Evolutionary conservation across 805 yeast genomes (phyloP).

Genomic region (Saccharomycopsis sp.): DNA sequence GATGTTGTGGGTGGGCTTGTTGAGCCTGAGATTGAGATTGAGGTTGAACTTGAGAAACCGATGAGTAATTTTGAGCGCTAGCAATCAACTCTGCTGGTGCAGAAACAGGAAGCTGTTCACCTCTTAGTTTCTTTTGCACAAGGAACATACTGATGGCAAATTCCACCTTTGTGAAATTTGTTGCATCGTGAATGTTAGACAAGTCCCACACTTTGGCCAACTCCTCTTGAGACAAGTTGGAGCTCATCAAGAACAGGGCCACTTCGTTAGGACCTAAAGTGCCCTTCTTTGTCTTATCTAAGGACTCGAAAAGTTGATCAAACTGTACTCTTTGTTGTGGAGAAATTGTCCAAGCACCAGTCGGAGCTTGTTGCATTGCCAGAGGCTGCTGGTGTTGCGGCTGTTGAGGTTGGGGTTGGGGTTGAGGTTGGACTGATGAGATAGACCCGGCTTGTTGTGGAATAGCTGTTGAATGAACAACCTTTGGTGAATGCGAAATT

Average conservation of each 20-base stretch:
- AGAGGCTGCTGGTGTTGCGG: no score
- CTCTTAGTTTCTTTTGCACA: conserved; percentile 76
- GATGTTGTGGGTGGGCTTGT: no score
- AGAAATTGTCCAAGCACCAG: conserved; percentile 52
- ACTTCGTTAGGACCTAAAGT: conserved; percentile 67
- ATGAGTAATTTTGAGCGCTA: conserved; percentile 27
- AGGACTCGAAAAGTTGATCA: conserved; percentile 66
- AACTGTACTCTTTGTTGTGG: conserved; percentile 66
- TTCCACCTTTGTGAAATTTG: conserved; percentile 69
- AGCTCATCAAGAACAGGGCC: conserved; percentile 81
- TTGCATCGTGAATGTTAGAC: conserved; percentile 81
- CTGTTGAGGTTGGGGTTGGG: no score
- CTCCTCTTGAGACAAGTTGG: conserved; percentile 74
- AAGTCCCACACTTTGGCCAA: conserved; percentile 92
- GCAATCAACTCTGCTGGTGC: conserved; percentile 58
- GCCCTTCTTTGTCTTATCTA: conserved; percentile 61
- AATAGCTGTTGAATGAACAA: background rate
- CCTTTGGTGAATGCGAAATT: background rate
- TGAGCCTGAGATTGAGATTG: no score
- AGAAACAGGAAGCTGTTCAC: conserved; percentile 66
- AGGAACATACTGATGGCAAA: conserved; percentile 91
- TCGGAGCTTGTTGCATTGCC: conserved; percentile 14
- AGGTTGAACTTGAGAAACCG: no score
- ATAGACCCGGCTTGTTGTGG: background rate
- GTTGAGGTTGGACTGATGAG: background rate